These are phyloP conservation scores for Loxodes magnus DNA, from an alignment of 73 alveolate genomes.

Conservation along the genomic window DNA sequence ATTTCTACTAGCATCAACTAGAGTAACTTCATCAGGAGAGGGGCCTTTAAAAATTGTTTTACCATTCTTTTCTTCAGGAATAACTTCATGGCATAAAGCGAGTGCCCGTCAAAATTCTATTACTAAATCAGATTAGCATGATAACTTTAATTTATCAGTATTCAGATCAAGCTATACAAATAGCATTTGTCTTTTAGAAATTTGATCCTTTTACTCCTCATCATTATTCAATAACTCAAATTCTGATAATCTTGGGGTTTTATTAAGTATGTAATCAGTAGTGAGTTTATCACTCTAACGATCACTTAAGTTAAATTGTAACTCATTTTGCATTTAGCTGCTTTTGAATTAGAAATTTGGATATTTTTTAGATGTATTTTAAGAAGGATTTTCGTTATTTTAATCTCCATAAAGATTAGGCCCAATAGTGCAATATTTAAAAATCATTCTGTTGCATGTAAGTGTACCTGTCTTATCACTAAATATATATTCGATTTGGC, in stretches of 20 bases:
- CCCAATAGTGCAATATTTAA: slow-evolving; percentile 33
- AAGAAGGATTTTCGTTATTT: slow-evolving; percentile 22
- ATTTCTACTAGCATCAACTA: slow-evolving; percentile 79
- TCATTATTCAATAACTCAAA: too few species aligned
- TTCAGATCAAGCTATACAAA: too few species aligned
- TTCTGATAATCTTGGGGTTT: too few species aligned
- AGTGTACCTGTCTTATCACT: slow-evolving; percentile 66
- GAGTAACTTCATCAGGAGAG: slow-evolving; percentile 79
- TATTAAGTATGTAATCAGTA: too few species aligned
- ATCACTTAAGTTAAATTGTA: too few species aligned
- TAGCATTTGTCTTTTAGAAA: too few species aligned
- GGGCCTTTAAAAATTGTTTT: slow-evolving; percentile 55
- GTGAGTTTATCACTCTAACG: too few species aligned
- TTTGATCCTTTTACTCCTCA: too few species aligned
- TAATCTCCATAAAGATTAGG: slow-evolving; percentile 27
- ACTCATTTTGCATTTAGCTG: slow-evolving; percentile 16
- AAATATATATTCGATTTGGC: slow-evolving; percentile 42
- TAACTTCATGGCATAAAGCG: slow-evolving; percentile 60
- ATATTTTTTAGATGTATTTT: slow-evolving; percentile 31
- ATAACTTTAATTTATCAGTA: too few species aligned
- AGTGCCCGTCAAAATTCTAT: too few species aligned
- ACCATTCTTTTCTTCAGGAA: slow-evolving; percentile 30
- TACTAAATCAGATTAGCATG: too few species aligned
- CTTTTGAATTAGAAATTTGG: slow-evolving; percentile 13
- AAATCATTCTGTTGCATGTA: slow-evolving; percentile 59